A percentile compares a stretch with the other conserved stretches of the same genome.
These are phyloP conservation scores for Scheffersomyces stambukii DNA, from an alignment of 1,139 yeast species.

Conservation along the genomic window DNA sequence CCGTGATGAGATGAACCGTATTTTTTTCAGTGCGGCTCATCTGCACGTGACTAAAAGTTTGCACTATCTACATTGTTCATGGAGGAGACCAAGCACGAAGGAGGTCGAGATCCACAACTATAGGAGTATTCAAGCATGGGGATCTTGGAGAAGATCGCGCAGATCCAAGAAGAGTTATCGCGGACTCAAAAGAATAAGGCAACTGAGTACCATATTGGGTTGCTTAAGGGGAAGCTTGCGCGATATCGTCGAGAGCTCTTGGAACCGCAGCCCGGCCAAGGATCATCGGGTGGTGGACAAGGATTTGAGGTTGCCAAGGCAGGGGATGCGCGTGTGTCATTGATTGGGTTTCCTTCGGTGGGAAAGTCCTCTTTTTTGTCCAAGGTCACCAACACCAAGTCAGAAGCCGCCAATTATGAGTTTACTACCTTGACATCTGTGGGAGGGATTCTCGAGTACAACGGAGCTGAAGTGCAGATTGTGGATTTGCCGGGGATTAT, in stretches of 20 bases:
- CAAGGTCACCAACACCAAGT: conserved; percentile 85
- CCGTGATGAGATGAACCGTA: no score
- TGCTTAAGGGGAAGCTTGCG: conserved; percentile 93
- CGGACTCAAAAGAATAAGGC: conserved; percentile 97
- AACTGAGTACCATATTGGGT: conserved; percentile 93
- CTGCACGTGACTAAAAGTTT: neutral
- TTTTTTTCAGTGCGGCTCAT: no score
- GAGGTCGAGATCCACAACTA: no score
- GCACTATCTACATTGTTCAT: neutral
- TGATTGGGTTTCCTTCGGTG: conserved; percentile 96
- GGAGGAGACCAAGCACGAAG: neutral
- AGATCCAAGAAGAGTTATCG: conserved; percentile 89
- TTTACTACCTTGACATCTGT: conserved; percentile 96
- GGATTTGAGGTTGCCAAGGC: conserved; percentile 96
- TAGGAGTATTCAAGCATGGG: conserved; percentile 19
- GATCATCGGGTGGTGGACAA: conserved; percentile 70
- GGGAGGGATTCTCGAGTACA: conserved; percentile 90
- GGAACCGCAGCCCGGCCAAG: conserved; percentile 76
- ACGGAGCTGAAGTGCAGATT: conserved; percentile 95
- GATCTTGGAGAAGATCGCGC: conserved; percentile 68
- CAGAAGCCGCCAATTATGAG: conserved; percentile 92
- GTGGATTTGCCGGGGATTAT: conserved; percentile 97
- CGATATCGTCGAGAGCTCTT: conserved; percentile 84
- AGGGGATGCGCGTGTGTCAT: conserved; percentile 93
- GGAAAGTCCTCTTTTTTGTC: conserved; percentile 90